Percentiles rank a stretch among this genome's conserved stretches.
phyloP scores from a whole-genome alignment of 257 asterid genomes.

The Solanum lycopersicoides region DNA sequence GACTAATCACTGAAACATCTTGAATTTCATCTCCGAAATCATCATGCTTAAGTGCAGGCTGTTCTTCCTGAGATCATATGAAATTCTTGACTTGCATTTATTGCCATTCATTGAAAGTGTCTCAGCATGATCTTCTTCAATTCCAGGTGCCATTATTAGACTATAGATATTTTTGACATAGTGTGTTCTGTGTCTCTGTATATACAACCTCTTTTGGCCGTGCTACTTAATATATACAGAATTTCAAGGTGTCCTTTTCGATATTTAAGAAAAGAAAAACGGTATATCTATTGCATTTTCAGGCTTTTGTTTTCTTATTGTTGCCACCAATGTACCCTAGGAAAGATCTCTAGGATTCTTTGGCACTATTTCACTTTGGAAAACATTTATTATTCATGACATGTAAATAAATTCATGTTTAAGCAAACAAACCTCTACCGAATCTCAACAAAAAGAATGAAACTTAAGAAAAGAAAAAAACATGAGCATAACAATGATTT shows the following conservation, averaged over 20 bases:
- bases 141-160: background rate
- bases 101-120: slow-evolving; percentile 1
- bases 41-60: slow-evolving; percentile 2
- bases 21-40: background rate
- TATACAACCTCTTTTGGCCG: background rate
- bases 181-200: background rate
- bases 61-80: slow-evolving; percentile 10
- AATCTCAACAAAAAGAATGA: background rate
- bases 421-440: background rate
- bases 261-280: background rate
- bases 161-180: background rate
- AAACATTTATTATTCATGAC: background rate
- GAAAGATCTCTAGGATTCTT: background rate
- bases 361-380: background rate
- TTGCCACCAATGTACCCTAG: background rate
- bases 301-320: background rate
- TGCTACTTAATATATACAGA: background rate
- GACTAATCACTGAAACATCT: slow-evolving; percentile 11
- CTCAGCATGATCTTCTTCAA: slow-evolving; percentile 9
- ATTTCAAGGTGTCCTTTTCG: background rate
- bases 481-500: background rate
- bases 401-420: background rate
- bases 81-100: slow-evolving; percentile 7
- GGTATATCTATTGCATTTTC: background rate
- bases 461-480: background rate